These are phyloP conservation scores for Pleurotus giganteus DNA, from an alignment of 768 basidiomycete genomes.

Conservation along the genomic window DNA sequence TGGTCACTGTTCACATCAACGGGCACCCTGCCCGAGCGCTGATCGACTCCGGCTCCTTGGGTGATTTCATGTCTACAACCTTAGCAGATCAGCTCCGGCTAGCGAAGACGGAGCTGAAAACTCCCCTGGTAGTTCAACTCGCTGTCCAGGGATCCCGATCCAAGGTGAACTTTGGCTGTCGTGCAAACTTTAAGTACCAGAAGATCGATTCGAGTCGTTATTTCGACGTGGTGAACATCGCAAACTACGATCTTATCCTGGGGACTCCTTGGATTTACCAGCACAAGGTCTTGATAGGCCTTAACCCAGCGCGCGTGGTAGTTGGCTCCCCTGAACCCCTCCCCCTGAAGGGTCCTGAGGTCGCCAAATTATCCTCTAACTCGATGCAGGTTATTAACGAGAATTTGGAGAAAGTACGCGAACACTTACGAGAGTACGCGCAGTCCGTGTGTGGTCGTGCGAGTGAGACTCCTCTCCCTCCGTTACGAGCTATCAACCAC, in stretches of 20 bases:
- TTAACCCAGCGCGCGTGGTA: slow-evolving; percentile 20
- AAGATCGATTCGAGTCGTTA: slow-evolving; percentile 21
- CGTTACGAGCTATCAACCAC: slow-evolving; percentile 32
- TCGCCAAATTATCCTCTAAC: slow-evolving; percentile 8
- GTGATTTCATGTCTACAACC: slow-evolving; percentile 34
- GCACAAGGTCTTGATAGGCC: slow-evolving; percentile 24
- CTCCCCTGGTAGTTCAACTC: slow-evolving; percentile 32
- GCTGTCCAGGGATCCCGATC: slow-evolving; percentile 37
- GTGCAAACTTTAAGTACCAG: no score
- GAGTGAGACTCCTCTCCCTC: slow-evolving; percentile 17
- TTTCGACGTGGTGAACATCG: slow-evolving; percentile 37
- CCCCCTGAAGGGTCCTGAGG: slow-evolving; percentile 15
- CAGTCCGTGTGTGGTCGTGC: slow-evolving; percentile 18
- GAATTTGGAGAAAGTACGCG: no score
- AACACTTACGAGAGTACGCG: slow-evolving; percentile 14
- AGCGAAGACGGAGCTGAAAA: slow-evolving; percentile 19
- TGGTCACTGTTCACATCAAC: no score
- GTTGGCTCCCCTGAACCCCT: slow-evolving; percentile 13
- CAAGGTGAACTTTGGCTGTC: slow-evolving; percentile 27
- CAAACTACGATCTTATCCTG: slow-evolving; percentile 34
- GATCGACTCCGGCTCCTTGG: slow-evolving; percentile 35
- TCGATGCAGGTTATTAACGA: no score
- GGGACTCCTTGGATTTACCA: slow-evolving; percentile 32
- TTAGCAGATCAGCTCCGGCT: slow-evolving; percentile 33
- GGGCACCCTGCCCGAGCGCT: no score